A percentile compares a stretch with the other conserved stretches of the same genome.
Evolutionary conservation across 345 rosid species (phyloP).

Genomic region (Syzygium jambos): DNA sequence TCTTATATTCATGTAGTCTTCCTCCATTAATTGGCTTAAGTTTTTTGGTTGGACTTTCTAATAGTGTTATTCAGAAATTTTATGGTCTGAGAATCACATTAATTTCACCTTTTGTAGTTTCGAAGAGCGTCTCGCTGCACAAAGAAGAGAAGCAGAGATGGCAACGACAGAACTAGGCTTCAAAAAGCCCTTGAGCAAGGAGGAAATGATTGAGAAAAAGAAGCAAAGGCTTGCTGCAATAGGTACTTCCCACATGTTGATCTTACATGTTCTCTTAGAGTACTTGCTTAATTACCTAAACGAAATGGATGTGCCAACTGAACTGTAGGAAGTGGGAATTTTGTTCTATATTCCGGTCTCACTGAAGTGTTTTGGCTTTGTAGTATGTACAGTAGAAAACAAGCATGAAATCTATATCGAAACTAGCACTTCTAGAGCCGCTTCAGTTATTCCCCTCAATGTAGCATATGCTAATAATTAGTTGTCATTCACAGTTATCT

Average conservation of each 20-base stretch:
- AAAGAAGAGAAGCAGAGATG: slow-evolving; percentile 79
- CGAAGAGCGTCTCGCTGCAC: slow-evolving; percentile 92
- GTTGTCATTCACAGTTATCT: not conserved
- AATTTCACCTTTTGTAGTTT: slow-evolving; percentile 41
- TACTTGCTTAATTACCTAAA: not conserved
- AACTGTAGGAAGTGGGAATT: not conserved
- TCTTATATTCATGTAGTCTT: not conserved
- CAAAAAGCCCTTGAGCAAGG: slow-evolving; percentile 76
- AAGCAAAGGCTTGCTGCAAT: slow-evolving; percentile 98
- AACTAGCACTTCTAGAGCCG: not conserved
- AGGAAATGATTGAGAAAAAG: slow-evolving; percentile 87
- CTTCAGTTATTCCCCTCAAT: not conserved
- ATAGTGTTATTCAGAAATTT: not conserved
- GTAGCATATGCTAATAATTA: not conserved
- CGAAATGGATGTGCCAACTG: not conserved
- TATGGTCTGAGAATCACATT: not conserved
- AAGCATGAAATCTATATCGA: not conserved
- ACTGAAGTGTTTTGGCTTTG: not conserved
- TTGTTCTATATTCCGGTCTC: not conserved
- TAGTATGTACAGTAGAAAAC: not conserved
- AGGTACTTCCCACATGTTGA: slow-evolving; percentile 28
- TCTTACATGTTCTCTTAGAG: not conserved
- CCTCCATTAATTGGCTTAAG: not conserved
- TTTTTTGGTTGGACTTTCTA: not conserved
- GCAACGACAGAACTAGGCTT: slow-evolving; percentile 75